A percentile compares a stretch with the other conserved stretches of the same genome.
Evolutionary conservation across 2,329 filamentous ascomycete species (phyloP).

Genomic region (Phoma sp.): DNA sequence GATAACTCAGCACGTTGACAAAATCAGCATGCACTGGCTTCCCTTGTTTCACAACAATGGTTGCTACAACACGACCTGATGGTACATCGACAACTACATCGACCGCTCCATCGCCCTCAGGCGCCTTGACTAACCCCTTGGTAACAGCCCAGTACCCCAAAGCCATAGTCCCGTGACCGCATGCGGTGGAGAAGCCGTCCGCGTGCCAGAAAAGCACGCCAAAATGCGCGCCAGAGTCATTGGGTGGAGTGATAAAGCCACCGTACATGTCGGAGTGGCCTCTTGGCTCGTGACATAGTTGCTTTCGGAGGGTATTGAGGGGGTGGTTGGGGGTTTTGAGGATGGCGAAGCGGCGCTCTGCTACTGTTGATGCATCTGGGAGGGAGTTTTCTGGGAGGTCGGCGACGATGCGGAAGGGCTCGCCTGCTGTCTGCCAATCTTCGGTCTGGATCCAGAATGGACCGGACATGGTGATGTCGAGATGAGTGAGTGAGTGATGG

Average conservation of each 20-base stretch:
- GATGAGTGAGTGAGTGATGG: too few relatives aligned
- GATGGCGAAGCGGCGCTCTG: conserved; percentile 8
- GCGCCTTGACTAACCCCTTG: conserved; percentile 5
- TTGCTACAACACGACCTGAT: conserved; percentile 13
- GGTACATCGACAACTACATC: conserved; percentile 20
- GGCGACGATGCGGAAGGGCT: conserved; percentile 18
- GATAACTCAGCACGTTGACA: conserved; percentile 16
- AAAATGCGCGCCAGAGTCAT: conserved; percentile 57
- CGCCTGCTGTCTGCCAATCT: conserved; percentile 19
- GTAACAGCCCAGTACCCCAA: conserved; percentile 42
- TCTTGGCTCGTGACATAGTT: conserved; percentile 50
- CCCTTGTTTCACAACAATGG: neutral
- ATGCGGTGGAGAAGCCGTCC: conserved; percentile 59
- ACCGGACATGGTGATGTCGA: too few relatives aligned
- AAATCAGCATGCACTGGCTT: conserved; percentile 17
- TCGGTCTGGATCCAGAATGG: conserved; percentile 17
- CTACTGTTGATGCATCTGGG: conserved; percentile 6
- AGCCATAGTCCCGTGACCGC: conserved; percentile 60
- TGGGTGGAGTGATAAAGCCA: conserved; percentile 49
- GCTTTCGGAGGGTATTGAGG: conserved; percentile 6
- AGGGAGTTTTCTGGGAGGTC: conserved; percentile 1
- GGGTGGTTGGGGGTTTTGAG: conserved; percentile 6
- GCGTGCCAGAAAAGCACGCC: conserved; percentile 58
- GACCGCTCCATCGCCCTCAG: neutral
- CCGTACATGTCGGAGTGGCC: conserved; percentile 62